Conservation (phyloP, 352 stramenopile genomes). For the Peronospora belbahrii region DNA sequence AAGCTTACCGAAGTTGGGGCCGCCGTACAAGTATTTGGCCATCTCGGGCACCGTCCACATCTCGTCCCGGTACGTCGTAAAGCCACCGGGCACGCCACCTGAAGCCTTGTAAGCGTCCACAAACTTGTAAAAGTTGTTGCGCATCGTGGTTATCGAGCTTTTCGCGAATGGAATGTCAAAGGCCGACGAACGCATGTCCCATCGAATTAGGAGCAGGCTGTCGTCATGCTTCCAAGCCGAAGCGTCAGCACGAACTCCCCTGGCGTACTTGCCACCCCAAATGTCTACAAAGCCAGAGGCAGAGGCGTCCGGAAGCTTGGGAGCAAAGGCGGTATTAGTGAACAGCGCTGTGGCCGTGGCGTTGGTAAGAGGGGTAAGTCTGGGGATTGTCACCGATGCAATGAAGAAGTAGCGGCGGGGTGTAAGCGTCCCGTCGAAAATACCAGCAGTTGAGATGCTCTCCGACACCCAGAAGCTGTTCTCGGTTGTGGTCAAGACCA, state of each 20-base stretch:
- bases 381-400: conserved; percentile 21
- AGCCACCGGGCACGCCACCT: conserved; percentile 14
- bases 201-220: conserved; percentile 19
- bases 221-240: conserved; percentile 26
- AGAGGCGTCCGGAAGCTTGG: conserved; percentile 14
- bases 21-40: conserved; percentile 18
- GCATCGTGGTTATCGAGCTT: conserved; percentile 15
- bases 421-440: conserved; percentile 10
- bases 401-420: conserved; percentile 26
- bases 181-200: conserved; percentile 17
- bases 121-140: conserved; percentile 16
- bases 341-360: conserved; percentile 13
- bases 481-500: conserved; percentile 13
- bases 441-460: conserved; percentile 8
- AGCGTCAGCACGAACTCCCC: conserved; percentile 6
- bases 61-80: conserved; percentile 24
- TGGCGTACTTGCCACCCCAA: conserved; percentile 13
- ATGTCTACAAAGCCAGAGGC: conserved; percentile 18
- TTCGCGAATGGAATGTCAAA: conserved; percentile 19
- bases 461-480: conserved; percentile 19
- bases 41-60: conserved; percentile 21
- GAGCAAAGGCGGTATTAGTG: conserved; percentile 8
- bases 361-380: conserved; percentile 11
- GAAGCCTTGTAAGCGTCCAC: conserved; percentile 19
- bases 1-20: conserved; percentile 16